These are phyloP conservation scores for Carpinus fangiana DNA, from an alignment of 306 rosid genomes.

Conservation along the genomic window DNA sequence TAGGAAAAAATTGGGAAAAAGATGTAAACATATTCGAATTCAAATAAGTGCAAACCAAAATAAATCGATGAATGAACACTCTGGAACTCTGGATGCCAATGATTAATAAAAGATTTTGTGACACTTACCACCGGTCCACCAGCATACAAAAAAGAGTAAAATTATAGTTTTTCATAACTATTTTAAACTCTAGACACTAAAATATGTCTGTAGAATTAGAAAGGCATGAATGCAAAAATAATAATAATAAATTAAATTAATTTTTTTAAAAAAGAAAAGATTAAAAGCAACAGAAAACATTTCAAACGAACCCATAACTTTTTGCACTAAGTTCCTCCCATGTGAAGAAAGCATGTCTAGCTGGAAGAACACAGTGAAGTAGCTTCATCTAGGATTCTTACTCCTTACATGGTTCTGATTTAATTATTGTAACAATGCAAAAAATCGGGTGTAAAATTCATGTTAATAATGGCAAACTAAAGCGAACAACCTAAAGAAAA, in stretches of 20 bases:
- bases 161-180: background rate
- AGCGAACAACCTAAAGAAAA: too few species aligned
- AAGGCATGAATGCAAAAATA: background rate
- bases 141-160: background rate
- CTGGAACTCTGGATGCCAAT: background rate
- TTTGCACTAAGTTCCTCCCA: background rate
- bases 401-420: background rate
- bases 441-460: too few species aligned
- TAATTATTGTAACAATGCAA: too few species aligned
- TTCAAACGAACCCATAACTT: background rate
- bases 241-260: background rate
- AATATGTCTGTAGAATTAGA: background rate
- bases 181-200: background rate
- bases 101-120: background rate
- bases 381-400: background rate
- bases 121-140: background rate
- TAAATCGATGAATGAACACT: background rate
- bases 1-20: background rate
- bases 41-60: background rate
- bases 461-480: too few species aligned
- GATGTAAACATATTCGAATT: background rate
- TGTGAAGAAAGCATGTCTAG: background rate
- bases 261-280: background rate
- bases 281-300: background rate
- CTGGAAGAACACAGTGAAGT: background rate